phyloP scores from a whole-genome alignment of 2,329 filamentous ascomycete genomes.

The Neodidymelliopsis sp. region DNA sequence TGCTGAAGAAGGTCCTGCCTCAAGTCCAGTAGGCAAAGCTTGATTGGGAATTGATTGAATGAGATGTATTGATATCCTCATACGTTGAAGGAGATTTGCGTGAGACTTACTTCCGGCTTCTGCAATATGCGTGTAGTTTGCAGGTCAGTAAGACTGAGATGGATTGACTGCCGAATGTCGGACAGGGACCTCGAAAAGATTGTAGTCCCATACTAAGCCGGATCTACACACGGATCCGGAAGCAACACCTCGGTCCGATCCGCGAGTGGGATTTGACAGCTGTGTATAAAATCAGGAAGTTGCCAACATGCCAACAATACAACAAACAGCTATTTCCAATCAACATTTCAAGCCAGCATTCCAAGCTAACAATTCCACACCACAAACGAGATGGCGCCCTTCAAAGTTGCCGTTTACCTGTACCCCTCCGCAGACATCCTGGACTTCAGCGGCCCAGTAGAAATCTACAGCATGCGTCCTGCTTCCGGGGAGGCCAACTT shows the following conservation, averaged over 20 bases:
- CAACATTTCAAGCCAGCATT: background rate
- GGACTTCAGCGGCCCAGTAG: constrained; percentile 52
- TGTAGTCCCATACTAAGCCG: background rate
- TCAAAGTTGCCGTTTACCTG: constrained; percentile 51
- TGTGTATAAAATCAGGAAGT: background rate
- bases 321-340: background rate
- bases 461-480: constrained; percentile 45
- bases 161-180: too few species aligned
- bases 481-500: constrained; percentile 42
- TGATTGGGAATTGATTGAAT: too few species aligned
- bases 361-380: background rate
- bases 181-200: too few species aligned
- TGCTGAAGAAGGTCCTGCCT: constrained; percentile 60
- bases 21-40: background rate
- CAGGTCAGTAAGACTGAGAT: too few species aligned
- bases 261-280: background rate
- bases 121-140: background rate
- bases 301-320: background rate
- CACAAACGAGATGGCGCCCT: constrained; percentile 26
- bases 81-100: too few species aligned
- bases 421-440: constrained; percentile 51
- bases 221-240: constrained; percentile 2
- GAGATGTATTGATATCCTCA: too few species aligned
- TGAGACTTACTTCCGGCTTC: too few species aligned
- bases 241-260: constrained; percentile 3